Evolutionary conservation across 2,329 filamentous ascomycete genomes (phyloP), one percentile per base, ranked within the genome.

Genomic region (Fusarium xyrophilum): DNA sequence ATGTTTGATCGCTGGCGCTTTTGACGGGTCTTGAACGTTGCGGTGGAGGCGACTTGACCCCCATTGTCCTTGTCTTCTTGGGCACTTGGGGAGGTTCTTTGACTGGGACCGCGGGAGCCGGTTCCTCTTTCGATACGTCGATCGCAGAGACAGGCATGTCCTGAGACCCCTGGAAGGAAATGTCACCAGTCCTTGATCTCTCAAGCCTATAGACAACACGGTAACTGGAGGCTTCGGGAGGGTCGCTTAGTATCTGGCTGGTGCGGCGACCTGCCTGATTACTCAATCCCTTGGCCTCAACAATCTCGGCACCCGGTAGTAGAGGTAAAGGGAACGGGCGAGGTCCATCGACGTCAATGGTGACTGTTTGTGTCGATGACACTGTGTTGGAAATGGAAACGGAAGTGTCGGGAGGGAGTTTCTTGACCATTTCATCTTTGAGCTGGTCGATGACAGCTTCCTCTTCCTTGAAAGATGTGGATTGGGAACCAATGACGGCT

Each of bases 301-400:
- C 77, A 12, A 90, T 79, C 71, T 89, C 86, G 13, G 88, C 82
- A 1, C 87, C 87, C 0, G 86, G 84, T 1, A 87, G 84, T 3
- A 86, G 84, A 3, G 84, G 79, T 4, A 90, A 77, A 2, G 83
- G 80, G 5, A 85, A 80, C 8, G 83, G 79, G 23, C 82, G 79
- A 7, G 83, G 79, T 2, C 86, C 86, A 17, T 83, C 83, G 38
- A 91, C 83, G 55, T 90, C 87, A 5, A 90, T 87, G 0, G 88
- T 89, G 69, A 90, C 88, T 17, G 82, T 89, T 65, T 89, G 89
- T 11, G 84, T 87, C 3, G 85, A 88, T 2, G 83, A 83, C 0
- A 87, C 86, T 5, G 85, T 84, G 9, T 86, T 88, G 2, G 84
- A 85, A 38, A 90, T 86, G 12, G 86, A 86, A 9, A 90, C 84